These are phyloP conservation scores for Tuber brumale DNA, from an alignment of 495 filamentous ascomycete species.

Conservation along the genomic window DNA sequence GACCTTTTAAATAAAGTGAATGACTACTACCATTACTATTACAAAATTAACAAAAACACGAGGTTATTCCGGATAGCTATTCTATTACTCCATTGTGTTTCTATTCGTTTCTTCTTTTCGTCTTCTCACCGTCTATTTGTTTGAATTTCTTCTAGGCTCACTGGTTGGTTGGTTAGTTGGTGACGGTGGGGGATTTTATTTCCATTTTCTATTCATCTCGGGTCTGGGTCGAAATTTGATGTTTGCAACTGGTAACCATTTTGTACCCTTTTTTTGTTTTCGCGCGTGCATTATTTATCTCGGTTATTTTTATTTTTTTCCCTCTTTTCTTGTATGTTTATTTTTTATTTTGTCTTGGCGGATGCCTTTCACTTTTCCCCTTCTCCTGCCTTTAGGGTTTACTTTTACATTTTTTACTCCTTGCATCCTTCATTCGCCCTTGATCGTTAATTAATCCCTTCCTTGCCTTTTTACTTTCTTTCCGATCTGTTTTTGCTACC, in stretches of 20 bases:
- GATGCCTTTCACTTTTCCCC: conserved; percentile 31
- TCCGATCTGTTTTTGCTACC: neutral
- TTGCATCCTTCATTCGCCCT: neutral
- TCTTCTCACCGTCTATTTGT: conserved; percentile 12
- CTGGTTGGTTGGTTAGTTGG: conserved; percentile 15
- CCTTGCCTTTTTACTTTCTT: neutral
- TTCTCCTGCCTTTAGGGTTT: conserved; percentile 13
- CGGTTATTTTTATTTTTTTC: conserved; percentile 4
- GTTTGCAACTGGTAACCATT: conserved; percentile 19
- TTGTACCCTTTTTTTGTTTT: conserved; percentile 22
- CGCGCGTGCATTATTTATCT: conserved; percentile 8
- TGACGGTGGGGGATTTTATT: conserved; percentile 23
- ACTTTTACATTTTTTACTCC: conserved; percentile 9
- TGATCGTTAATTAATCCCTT: neutral
- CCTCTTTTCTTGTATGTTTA: conserved; percentile 22
- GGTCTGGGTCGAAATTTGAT: conserved; percentile 27
- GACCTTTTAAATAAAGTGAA: conserved; percentile 19
- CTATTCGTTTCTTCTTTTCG: conserved; percentile 16
- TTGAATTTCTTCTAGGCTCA: conserved; percentile 23
- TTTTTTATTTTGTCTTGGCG: conserved; percentile 35
- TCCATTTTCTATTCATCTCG: conserved; percentile 16
- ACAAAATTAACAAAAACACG: neutral
- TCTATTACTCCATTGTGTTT: conserved; percentile 11
- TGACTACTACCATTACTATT: neutral
- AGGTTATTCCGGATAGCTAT: conserved; percentile 16